phyloP scores from a whole-genome alignment of 139 green algal species.

The Astrephomene gubernaculifera region DNA sequence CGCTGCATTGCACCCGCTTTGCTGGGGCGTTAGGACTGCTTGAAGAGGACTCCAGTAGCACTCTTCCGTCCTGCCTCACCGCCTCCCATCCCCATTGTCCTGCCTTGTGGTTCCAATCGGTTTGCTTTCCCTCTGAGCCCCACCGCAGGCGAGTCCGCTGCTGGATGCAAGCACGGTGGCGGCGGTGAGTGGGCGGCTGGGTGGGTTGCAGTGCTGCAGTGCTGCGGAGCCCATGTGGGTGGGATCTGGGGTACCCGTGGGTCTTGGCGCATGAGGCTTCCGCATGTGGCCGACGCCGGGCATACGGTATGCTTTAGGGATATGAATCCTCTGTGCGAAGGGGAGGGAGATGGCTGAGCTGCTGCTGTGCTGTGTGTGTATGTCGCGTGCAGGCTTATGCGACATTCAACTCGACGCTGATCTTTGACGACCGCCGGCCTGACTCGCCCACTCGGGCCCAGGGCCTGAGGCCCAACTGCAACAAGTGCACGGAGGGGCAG shows the following conservation, averaged over 20 bases:
- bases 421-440: slow-evolving; percentile 43
- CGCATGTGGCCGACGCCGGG: too few relatives aligned
- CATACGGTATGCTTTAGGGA: too few relatives aligned
- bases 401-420: slow-evolving; percentile 17
- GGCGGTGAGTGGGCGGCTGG: neutral
- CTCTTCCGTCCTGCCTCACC: too few relatives aligned
- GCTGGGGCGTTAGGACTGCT: too few relatives aligned
- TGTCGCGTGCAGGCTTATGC: neutral
- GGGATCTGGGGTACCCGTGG: too few relatives aligned
- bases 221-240: neutral
- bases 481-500: slow-evolving; percentile 37
- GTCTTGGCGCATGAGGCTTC: too few relatives aligned
- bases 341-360: neutral
- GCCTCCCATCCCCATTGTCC: too few relatives aligned
- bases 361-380: neutral
- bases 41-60: too few relatives aligned
- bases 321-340: too few relatives aligned
- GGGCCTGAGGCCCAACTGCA: slow-evolving; percentile 47
- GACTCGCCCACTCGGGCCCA: slow-evolving; percentile 35
- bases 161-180: neutral
- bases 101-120: too few relatives aligned
- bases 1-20: too few relatives aligned
- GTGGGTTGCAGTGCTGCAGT: neutral
- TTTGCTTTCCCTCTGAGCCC: neutral
- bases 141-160: slow-evolving; percentile 13